Conservation (phyloP, 2,329 filamentous ascomycete species). For the Tolypocladium album region DNA sequence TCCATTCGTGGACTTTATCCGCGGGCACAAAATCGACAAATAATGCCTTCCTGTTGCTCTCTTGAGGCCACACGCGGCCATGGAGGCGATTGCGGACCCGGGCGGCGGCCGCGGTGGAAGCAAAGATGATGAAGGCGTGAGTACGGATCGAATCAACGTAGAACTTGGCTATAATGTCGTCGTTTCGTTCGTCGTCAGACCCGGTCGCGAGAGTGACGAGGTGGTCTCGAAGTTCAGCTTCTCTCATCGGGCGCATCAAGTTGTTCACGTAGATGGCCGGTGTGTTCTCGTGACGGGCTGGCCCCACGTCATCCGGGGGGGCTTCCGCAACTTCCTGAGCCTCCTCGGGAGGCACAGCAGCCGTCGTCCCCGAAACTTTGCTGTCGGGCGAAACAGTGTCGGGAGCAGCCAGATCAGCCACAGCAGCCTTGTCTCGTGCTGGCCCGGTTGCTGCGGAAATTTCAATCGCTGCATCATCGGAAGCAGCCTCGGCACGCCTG, state of each 20-base stretch:
- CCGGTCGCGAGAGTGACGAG: conserved; percentile 58
- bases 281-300: conserved; percentile 62
- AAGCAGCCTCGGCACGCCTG: conserved; percentile 33
- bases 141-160: conserved; percentile 80
- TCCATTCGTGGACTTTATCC: conserved; percentile 63
- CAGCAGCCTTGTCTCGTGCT: not conserved
- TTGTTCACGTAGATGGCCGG: conserved; percentile 79
- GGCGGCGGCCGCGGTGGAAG: conserved; percentile 57
- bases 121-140: conserved; percentile 74
- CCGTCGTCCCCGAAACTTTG: not conserved
- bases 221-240: conserved; percentile 54
- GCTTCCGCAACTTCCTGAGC: conserved; percentile 18
- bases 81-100: conserved; percentile 70
- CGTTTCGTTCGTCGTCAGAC: conserved; percentile 36
- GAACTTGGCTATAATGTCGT: conserved; percentile 50
- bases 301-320: conserved; percentile 28
- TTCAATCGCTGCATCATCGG: conserved; percentile 5
- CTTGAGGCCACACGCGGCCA: conserved; percentile 73
- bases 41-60: conserved; percentile 71
- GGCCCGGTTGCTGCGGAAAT: not conserved
- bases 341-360: conserved; percentile 2
- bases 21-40: conserved; percentile 87
- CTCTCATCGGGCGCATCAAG: conserved; percentile 77
- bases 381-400: not conserved
- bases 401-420: not conserved